These are phyloP conservation scores for Fusarium udum DNA, from an alignment of 2,329 filamentous ascomycete species.

Conservation along the genomic window DNA sequence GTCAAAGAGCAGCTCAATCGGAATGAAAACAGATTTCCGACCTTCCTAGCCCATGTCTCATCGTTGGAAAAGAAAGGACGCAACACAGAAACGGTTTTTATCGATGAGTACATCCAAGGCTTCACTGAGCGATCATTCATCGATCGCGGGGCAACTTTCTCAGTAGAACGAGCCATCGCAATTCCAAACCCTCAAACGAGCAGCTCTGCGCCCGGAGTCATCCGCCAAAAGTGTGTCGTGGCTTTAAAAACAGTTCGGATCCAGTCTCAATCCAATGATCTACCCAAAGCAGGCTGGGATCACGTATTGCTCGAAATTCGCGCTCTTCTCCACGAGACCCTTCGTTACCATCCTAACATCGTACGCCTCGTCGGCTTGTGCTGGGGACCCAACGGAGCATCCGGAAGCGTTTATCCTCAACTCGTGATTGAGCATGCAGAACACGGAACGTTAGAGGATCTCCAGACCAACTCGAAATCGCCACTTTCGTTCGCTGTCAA, in stretches of 20 bases:
- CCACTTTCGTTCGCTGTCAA: neutral
- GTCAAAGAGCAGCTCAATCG: neutral
- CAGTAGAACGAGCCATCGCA: neutral
- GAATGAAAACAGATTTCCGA: neutral
- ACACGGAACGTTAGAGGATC: neutral
- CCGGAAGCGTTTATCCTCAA: neutral
- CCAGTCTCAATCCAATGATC: neutral
- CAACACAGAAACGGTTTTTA: neutral
- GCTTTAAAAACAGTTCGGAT: neutral
- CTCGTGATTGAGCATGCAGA: neutral
- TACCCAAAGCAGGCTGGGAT: constrained; percentile 2
- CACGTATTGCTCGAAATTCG: constrained; percentile 4
- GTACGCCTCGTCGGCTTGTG: neutral
- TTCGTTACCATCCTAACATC: neutral
- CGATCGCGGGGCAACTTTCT: neutral
- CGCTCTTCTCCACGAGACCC: neutral
- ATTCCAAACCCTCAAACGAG: neutral
- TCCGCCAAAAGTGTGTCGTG: neutral
- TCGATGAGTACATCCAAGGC: neutral
- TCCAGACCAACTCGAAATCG: neutral
- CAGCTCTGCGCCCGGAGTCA: neutral
- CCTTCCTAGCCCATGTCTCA: neutral
- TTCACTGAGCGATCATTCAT: neutral
- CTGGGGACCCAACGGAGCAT: neutral
- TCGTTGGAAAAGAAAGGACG: neutral